Conservation (phyloP, 768 basidiomycete species). For the Gautieria morchelliformis region DNA sequence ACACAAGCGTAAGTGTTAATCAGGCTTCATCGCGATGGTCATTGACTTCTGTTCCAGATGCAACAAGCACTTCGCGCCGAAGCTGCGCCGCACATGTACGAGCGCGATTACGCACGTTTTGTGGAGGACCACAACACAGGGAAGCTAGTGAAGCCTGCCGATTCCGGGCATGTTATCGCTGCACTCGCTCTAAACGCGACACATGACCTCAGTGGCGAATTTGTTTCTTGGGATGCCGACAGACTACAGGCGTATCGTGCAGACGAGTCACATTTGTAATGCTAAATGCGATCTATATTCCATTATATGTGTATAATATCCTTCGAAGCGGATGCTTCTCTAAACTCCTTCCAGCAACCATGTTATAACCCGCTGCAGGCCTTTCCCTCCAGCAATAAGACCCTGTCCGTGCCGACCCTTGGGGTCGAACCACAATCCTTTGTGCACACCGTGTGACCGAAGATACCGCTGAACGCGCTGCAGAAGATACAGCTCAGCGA, state of each 20-base stretch:
- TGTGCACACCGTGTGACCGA: slow-evolving; percentile 58
- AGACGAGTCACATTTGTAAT: not conserved
- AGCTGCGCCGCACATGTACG: slow-evolving; percentile 45
- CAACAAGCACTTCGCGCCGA: slow-evolving; percentile 44
- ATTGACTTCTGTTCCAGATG: slow-evolving; percentile 42
- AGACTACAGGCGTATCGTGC: slow-evolving; percentile 19
- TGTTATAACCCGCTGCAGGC: slow-evolving; percentile 45
- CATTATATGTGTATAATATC: not conserved
- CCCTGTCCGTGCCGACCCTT: slow-evolving; percentile 55
- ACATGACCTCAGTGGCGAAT: slow-evolving; percentile 58
- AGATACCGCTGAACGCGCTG: slow-evolving; percentile 72
- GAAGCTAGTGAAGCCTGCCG: slow-evolving; percentile 66
- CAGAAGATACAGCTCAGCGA: not conserved
- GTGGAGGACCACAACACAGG: slow-evolving; percentile 48
- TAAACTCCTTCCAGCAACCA: slow-evolving; percentile 39
- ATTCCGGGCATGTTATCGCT: slow-evolving; percentile 72
- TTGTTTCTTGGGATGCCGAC: slow-evolving; percentile 72
- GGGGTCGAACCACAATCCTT: slow-evolving; percentile 58
- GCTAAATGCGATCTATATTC: not conserved
- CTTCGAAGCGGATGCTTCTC: not conserved
- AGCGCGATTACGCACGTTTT: slow-evolving; percentile 48
- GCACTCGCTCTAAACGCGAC: slow-evolving; percentile 59
- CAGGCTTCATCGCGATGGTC: not conserved
- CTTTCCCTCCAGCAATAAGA: slow-evolving; percentile 40
- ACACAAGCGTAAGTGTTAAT: slow-evolving; percentile 55